Evolutionary conservation across 2,329 filamentous ascomycete genomes (phyloP), one percentile per base, ranked within the genome.

Genomic region (Diaporthe longicolla): DNA sequence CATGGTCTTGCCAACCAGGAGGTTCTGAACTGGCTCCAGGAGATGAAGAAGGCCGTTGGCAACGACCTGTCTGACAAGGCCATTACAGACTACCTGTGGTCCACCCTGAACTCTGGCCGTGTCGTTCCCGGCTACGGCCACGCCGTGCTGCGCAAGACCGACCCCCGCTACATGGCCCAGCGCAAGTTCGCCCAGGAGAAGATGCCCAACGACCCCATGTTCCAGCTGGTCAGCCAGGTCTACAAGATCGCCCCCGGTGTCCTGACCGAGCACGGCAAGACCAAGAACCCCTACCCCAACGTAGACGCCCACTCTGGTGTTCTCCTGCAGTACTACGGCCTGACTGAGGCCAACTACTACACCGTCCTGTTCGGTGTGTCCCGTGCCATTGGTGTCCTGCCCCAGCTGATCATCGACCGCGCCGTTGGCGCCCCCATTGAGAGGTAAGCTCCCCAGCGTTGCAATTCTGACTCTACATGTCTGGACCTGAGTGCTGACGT

Each of bases 1-100:
- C 97, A 99, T 92, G 97, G 97, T 86, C 92, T 99, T 82, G 97
- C 97, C 85, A 99, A 99, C 92, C 97, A 99, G 91, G 97, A 99
- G 89, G 97, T 99, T 79, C 92, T 99, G 81, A 95, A 97, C 90
- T 99, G 97, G 97, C 94, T 99, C 82, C 94, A 93, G 80, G 94
- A 98, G 93, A 98, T 99, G 95, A 98, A 99, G 94, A 93, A 95
- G 88, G 85, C 89, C 73, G 89, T 99, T 81, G 97, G 97, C 83
- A 94, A 96, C 85, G 97, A 99, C 84, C 92, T 99, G 77, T 97
- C 93, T 86, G 97, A 99, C 89, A 90, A 96, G 90, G 92, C 93
- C 85, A 98, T 99, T 90, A 98, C 93, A 84, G 94, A 98, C 86
- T 99, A 99, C 91, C 93, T 99, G 81, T 99, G 97, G 97, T 93